phyloP scores from a whole-genome alignment of 2,329 filamentous ascomycete species.

The Byssochlamys sp. region DNA sequence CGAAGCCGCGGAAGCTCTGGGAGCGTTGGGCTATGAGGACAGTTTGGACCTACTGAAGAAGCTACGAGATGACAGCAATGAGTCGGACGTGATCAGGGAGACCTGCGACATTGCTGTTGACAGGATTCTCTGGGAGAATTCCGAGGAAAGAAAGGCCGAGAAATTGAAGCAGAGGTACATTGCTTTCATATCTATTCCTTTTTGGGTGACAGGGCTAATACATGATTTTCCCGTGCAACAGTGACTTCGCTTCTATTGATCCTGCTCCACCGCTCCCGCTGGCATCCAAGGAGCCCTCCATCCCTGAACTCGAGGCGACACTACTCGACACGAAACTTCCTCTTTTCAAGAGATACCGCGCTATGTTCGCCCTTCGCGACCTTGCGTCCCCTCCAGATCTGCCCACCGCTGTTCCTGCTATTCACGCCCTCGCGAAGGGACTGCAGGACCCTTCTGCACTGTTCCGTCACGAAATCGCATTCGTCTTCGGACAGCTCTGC shows the following conservation, averaged over 20 bases:
- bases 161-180: conserved; percentile 69
- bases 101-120: conserved; percentile 96
- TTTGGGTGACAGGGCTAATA: conserved; percentile 9
- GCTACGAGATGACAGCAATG: conserved; percentile 64
- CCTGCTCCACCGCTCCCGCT: conserved; percentile 81
- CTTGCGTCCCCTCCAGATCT: conserved; percentile 86
- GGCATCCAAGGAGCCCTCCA: conserved; percentile 50
- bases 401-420: conserved; percentile 76
- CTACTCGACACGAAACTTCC: conserved; percentile 70
- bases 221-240: conserved; percentile 36
- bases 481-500: conserved; percentile 91
- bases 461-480: conserved; percentile 95
- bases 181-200: conserved; percentile 5
- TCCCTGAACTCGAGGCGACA: conserved; percentile 63
- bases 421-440: conserved; percentile 75
- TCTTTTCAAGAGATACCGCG: conserved; percentile 86
- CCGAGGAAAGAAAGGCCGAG: conserved; percentile 60
- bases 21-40: conserved; percentile 66
- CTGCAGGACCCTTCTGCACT: conserved; percentile 78
- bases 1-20: conserved; percentile 89
- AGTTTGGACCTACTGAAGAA: conserved; percentile 65
- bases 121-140: conserved; percentile 86
- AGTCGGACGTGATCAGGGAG: conserved; percentile 75
- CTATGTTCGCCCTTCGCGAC: conserved; percentile 95
- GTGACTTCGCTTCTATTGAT: conserved; percentile 91